Evolutionary conservation across 1,284 basidiomycete species (phyloP), one percentile per base, ranked within the genome.

Genomic region (Hymenochaete sp.): DNA sequence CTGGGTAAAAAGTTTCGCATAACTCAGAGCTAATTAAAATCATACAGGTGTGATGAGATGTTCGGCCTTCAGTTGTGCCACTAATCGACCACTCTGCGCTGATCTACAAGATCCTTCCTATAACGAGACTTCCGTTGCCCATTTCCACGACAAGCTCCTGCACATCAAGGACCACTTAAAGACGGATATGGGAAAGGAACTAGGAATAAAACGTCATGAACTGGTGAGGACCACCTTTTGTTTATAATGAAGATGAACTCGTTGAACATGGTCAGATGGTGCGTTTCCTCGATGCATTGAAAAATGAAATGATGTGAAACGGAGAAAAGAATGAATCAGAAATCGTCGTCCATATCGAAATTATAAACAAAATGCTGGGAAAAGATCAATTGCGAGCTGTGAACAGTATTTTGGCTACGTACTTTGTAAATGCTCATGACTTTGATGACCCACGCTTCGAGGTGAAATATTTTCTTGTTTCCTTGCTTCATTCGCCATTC

Each of bases 381-480:
- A 45, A 24, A 16, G 10, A 38, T 16, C 46, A 32, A 31, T 32
- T 16, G 25, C 8, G 48, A 13, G 22, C 14, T 28, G 21, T n/a
- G 14, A 19, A 22, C 27, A 22, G 24, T 21, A 24, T 21, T 13
- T 8, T 42, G 13, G 7, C 13, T 7, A 28, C 39, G 3, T 25
- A 59, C 60, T 53, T 62, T 62, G 27, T 59, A 58, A 25, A 62
- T 42, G 28, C 56, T 83, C 86, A 90, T 90, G 10, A 85, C 74
- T 59, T 90, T 90, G 39, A 87, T 79, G 1, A 87, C 83, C 85
- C 87, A 95, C 13, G 91, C 91, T 60, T 97, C 93, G 35, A 97
- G 73, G 59, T 97, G 93, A 65, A 85, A 96, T 49, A 97, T 96
- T 64, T 95, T 93, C 65, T 97, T 97, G 60, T 73, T 87, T 2